Conservation (phyloP, 2,329 filamentous ascomycete species). For the Microsporum ferrugineum region DNA sequence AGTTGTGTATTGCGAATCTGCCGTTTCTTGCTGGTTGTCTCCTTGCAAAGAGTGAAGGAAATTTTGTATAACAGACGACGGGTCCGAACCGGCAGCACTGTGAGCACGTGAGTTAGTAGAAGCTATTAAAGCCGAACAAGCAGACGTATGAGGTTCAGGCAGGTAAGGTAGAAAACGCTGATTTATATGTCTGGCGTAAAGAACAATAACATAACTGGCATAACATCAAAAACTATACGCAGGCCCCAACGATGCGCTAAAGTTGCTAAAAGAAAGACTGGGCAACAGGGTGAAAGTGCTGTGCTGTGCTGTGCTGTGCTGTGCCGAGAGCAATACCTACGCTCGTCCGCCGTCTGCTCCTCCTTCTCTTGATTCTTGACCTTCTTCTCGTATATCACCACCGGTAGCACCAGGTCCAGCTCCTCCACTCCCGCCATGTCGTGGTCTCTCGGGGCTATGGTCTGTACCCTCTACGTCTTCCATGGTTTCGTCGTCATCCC, state of each 20-base stretch:
- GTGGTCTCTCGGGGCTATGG: conserved; percentile 44
- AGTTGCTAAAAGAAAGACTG: not conserved
- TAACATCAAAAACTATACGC: conserved; percentile 4
- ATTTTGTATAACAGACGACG: conserved; percentile 70
- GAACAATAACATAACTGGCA: not conserved
- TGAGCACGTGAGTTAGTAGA: conserved; percentile 13
- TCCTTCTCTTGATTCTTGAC: conserved; percentile 75
- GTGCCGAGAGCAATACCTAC: conserved; percentile 61
- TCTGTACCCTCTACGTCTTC: conserved; percentile 58
- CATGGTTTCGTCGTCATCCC: conserved; percentile 62
- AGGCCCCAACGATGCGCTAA: not conserved
- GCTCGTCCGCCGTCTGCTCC: conserved; percentile 96
- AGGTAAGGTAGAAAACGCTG: not conserved
- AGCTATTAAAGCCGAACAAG: not conserved
- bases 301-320: conserved; percentile 10
- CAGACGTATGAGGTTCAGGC: not conserved
- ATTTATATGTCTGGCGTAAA: not conserved
- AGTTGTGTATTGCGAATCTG: conserved; percentile 63
- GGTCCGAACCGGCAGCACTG: conserved; percentile 56
- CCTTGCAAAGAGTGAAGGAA: conserved; percentile 64
- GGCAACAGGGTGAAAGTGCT: not conserved
- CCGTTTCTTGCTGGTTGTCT: conserved; percentile 40
- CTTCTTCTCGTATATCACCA: conserved; percentile 83
- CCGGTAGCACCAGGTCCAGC: conserved; percentile 80
- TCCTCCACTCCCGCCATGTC: conserved; percentile 58